Conservation (phyloP, 495 filamentous ascomycete genomes). For the Aspergillus saccharolyticus region DNA sequence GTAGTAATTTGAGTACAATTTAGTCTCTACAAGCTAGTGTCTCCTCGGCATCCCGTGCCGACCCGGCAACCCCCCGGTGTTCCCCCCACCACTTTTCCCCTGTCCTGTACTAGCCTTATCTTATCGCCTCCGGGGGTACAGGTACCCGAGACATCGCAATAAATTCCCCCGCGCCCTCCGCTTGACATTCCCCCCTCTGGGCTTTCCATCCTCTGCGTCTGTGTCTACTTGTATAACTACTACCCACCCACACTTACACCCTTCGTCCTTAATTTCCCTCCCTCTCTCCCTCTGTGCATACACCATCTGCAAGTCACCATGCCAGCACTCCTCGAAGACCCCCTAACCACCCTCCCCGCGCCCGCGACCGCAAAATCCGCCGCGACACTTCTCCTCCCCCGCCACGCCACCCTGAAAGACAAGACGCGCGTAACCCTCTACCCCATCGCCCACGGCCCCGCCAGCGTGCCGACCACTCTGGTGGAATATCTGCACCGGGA, state of each 20-base stretch:
- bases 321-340: constrained; percentile 73
- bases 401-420: constrained; percentile 73
- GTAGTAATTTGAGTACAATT: neutral
- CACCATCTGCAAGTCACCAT: too few relatives aligned
- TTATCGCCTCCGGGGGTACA: neutral
- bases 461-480: constrained; percentile 46
- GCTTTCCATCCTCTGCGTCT: too few relatives aligned
- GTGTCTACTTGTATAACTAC: neutral
- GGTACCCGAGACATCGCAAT: neutral
- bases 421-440: constrained; percentile 78
- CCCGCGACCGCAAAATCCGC: constrained; percentile 47
- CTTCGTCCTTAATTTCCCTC: too few relatives aligned
- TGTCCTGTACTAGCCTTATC: too few relatives aligned
- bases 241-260: neutral
- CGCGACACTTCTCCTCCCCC: constrained; percentile 54
- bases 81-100: neutral
- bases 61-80: too few relatives aligned
- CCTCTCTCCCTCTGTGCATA: too few relatives aligned
- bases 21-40: too few relatives aligned
- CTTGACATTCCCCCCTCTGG: neutral
- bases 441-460: constrained; percentile 62
- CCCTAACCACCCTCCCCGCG: constrained; percentile 51
- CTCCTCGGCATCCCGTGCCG: neutral
- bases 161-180: neutral
- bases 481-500: constrained; percentile 71